Conservation (phyloP, 2,329 filamentous ascomycete species). For the Talaromyces islandicus region DNA sequence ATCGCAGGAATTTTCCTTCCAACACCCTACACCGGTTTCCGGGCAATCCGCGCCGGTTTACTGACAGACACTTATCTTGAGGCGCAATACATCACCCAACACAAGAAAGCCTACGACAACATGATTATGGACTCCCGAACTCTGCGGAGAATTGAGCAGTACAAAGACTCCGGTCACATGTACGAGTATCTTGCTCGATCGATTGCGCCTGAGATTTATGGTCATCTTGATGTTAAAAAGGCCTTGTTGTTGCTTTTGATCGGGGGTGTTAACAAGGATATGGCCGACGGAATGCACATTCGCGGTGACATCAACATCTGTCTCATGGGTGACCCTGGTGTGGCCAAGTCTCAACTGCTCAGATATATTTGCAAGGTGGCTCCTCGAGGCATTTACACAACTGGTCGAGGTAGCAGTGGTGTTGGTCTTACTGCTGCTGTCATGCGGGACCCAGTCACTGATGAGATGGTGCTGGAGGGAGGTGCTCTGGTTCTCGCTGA, state of each 20-base stretch:
- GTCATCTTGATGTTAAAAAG: constrained; percentile 96
- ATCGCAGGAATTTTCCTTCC: constrained; percentile 93
- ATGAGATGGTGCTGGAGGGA: constrained; percentile 73
- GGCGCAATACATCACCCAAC: constrained; percentile 85
- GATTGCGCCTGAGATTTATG: constrained; percentile 95
- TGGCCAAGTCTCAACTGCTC: constrained; percentile 95
- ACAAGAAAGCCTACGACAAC: constrained; percentile 97
- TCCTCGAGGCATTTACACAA: constrained; percentile 81
- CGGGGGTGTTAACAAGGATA: constrained; percentile 91
- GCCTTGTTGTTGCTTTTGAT: constrained; percentile 91
- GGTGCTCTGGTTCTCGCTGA: constrained; percentile 74
- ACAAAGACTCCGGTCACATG: constrained; percentile 79
- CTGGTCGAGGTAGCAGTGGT: constrained; percentile 72
- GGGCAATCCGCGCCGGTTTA: constrained; percentile 92
- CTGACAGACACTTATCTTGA: constrained; percentile 96
- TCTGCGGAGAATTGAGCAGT: constrained; percentile 76
- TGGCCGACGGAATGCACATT: constrained; percentile 98
- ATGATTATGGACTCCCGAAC: constrained; percentile 77
- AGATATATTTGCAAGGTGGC: constrained; percentile 99
- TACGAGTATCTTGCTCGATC: constrained; percentile 95
- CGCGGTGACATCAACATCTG: constrained; percentile 98
- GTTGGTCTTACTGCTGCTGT: constrained; percentile 78
- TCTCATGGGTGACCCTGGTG: constrained; percentile 98
- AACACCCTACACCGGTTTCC: constrained; percentile 97
- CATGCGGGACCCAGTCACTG: constrained; percentile 72